phyloP scores from a whole-genome alignment of 768 basidiomycete species.

The Lactarius akahatsu region DNA sequence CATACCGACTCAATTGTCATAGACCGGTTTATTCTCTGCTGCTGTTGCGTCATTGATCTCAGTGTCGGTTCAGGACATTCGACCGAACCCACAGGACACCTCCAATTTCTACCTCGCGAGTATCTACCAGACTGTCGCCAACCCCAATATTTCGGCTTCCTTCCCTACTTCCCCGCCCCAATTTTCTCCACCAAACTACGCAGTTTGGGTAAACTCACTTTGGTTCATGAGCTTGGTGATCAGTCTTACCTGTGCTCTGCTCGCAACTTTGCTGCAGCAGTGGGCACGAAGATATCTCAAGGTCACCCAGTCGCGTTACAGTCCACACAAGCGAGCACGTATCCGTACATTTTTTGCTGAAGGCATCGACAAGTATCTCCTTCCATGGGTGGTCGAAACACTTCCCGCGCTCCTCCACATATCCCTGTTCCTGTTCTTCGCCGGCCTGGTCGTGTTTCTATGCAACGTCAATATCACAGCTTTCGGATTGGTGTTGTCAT shows the following conservation, averaged over 20 bases:
- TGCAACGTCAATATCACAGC: not conserved
- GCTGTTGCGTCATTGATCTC: not conserved
- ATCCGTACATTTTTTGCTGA: too few relatives aligned
- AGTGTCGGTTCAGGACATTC: not conserved
- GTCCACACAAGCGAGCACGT: too few relatives aligned
- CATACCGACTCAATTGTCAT: too few relatives aligned
- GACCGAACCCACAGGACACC: not conserved
- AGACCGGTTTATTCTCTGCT: not conserved
- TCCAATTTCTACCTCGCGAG: not conserved
- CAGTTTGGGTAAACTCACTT: not conserved
- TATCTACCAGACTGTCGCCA: fast-evolving
- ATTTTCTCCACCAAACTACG: not conserved
- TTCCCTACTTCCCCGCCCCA: not conserved
- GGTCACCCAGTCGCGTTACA: too few relatives aligned
- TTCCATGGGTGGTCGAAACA: not conserved
- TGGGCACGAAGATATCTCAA: too few relatives aligned
- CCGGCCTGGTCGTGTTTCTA: not conserved
- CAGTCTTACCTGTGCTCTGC: not conserved
- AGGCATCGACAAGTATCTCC: not conserved
- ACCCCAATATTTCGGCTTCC: not conserved
- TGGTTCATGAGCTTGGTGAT: not conserved
- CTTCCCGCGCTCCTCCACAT: not conserved
- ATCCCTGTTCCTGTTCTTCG: not conserved
- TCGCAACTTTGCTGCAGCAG: too few relatives aligned
- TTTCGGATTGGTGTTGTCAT: not conserved